Percentiles rank a stretch among this genome's conserved stretches.
Conservation (phyloP, 805 yeast species). For the Ogataea ramenticola region DNA sequence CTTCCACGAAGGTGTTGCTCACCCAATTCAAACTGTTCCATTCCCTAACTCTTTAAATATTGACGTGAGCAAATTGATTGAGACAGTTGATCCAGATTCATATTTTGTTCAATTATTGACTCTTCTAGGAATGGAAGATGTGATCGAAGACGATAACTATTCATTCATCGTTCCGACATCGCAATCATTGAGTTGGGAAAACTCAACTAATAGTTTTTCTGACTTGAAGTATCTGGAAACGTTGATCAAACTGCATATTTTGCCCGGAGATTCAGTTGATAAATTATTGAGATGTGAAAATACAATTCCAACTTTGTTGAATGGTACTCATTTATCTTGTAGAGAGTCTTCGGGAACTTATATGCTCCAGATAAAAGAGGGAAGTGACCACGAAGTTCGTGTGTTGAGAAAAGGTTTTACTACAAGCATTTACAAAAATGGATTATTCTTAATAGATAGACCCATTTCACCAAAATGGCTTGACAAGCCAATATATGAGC, state of each 20-base stretch:
- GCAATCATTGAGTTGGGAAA: slow-evolving; percentile 45
- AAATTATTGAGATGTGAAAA: slow-evolving; percentile 42
- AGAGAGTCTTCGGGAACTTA: slow-evolving; percentile 31
- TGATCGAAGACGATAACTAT: slow-evolving; percentile 34
- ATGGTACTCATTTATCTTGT: slow-evolving; percentile 38
- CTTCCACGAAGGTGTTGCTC: slow-evolving; percentile 81
- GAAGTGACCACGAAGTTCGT: slow-evolving; percentile 50
- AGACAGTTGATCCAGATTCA: slow-evolving; percentile 38
- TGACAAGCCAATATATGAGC: slow-evolving; percentile 23
- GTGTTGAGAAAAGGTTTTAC: slow-evolving; percentile 58
- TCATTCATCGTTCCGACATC: slow-evolving; percentile 73
- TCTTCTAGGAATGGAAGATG: slow-evolving; percentile 34
- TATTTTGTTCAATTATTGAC: slow-evolving; percentile 40
- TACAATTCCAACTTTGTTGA: slow-evolving; percentile 35
- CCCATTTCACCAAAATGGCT: slow-evolving; percentile 66
- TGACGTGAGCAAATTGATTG: slow-evolving; percentile 46
- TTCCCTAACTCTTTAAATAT: slow-evolving; percentile 54
- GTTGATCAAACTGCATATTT: slow-evolving; percentile 60
- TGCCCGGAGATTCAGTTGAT: slow-evolving; percentile 47
- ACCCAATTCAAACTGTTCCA: slow-evolving; percentile 49
- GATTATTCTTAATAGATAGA: slow-evolving; percentile 59
- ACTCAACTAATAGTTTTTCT: slow-evolving; percentile 35
- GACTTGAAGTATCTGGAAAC: slow-evolving; percentile 33
- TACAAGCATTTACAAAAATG: slow-evolving; percentile 30
- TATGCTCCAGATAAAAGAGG: slow-evolving; percentile 37